Base-by-base conservation (phyloP, 257 asterid genomes). In the Solanum habrochaites region DNA sequence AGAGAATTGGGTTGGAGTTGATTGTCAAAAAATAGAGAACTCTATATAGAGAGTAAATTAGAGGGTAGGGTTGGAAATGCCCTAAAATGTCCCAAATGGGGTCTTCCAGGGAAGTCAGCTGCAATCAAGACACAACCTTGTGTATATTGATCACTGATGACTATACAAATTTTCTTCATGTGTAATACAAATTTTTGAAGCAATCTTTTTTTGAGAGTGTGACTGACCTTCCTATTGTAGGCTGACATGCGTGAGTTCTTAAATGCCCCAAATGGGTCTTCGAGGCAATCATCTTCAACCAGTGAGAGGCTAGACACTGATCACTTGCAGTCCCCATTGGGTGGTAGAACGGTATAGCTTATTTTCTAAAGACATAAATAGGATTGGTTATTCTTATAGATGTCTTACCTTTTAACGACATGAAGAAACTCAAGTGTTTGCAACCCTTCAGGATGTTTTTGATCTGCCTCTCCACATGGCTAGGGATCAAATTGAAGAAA, bases 401-500 rank as follows among this genome's bases (percentile, higher is more conserved):
- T 90, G 47, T 56, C 67, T 56, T 87, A 52, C 88, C 87, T 88
- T 87, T 49, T 31, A 81, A 77, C 83, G 87, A 56, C 80, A 69
- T 66, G 47, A 78, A 62, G 83, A 85, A 49, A 89, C 40, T 60
- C 73, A 43, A 42, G 47, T 21, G 66, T 84, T 88, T 82, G 70
- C 60, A 83, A 85, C 62, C 69, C 80, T 85, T 56, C 90, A 94
- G 98, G 98, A 94, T 91, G 93, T 93, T 91, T 96, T 96, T 93
- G 99, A 96, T 89, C 91, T 96, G 90, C 98, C 99, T 85, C 95
- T 96, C 87, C 98, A 95, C 90, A 93, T 96, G 96, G 99, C 90
- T 72, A 93, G 99, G 90, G 94, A 96, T 93, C 99, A 96, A 93
- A 96, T 95, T 66, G 98, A 94, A 91, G 98, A 96, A 89, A 95